Evolutionary conservation across 2,329 filamentous ascomycete species (phyloP).

Genomic region (Fusarium tupiense): DNA sequence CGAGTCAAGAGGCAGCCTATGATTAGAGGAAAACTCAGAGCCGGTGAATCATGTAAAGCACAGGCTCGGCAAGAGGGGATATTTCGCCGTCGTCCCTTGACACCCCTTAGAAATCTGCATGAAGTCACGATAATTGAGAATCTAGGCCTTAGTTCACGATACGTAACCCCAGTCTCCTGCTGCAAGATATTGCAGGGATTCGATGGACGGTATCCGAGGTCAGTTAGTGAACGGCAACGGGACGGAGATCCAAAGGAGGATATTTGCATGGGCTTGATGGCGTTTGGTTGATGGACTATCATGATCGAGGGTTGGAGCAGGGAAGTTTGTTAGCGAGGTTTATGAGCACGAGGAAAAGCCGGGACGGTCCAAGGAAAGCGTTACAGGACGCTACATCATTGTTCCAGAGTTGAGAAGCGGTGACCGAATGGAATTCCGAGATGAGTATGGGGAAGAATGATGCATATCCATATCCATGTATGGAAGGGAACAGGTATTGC

Average conservation of each 20-base stretch:
- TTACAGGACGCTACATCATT: conserved; percentile 13
- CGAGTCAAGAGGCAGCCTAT: conserved; percentile 34
- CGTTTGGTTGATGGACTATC: background rate
- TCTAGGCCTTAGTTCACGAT: conserved; percentile 10
- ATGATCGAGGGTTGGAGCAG: background rate
- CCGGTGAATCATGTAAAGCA: conserved; percentile 25
- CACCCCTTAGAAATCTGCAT: conserved; percentile 4
- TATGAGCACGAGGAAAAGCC: conserved; percentile 42
- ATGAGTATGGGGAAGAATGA: conserved; percentile 6
- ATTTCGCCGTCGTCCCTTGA: conserved; percentile 18
- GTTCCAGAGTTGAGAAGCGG: conserved; percentile 29
- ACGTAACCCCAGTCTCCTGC: conserved; percentile 11
- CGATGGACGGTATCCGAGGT: conserved; percentile 25
- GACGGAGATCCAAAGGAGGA: background rate
- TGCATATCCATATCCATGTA: conserved; percentile 11
- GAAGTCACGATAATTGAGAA: conserved; percentile 28
- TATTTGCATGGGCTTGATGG: background rate
- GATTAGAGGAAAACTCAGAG: conserved; percentile 1
- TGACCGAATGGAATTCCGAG: conserved; percentile 28
- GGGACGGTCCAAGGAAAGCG: conserved; percentile 24
- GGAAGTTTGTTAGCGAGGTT: conserved; percentile 2
- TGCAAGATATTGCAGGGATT: conserved; percentile 26
- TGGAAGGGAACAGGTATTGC: conserved; percentile 14
- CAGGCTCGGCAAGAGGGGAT: conserved; percentile 13
- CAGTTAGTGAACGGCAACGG: conserved; percentile 12